These are phyloP conservation scores for Podila epicladia DNA, from an alignment of 192 early-diverging fungal genomes.

Conservation along the genomic window DNA sequence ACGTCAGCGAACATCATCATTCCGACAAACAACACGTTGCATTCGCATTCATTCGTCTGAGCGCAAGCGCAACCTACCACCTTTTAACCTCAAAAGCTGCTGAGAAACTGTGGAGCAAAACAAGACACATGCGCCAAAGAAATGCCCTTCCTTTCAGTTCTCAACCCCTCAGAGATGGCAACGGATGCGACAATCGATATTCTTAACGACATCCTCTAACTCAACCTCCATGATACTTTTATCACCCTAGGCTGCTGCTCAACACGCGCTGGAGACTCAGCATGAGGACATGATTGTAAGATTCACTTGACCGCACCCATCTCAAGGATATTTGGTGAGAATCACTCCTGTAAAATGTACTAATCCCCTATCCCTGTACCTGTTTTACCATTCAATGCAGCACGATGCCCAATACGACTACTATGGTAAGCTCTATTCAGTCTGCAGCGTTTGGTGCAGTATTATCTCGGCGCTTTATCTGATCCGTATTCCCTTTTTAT, in stretches of 20 bases:
- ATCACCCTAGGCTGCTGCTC: slow-evolving; percentile 36
- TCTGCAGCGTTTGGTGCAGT: not conserved
- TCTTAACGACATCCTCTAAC: too few relatives aligned
- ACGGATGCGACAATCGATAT: too few relatives aligned
- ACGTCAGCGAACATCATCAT: too few relatives aligned
- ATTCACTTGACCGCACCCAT: slow-evolving; percentile 9
- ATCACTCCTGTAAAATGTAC: not conserved
- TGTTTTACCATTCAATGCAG: slow-evolving; percentile 27
- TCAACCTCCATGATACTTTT: too few relatives aligned
- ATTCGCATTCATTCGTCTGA: too few relatives aligned
- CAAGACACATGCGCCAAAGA: too few relatives aligned
- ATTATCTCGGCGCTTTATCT: not conserved
- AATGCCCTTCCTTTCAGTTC: too few relatives aligned
- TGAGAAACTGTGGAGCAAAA: too few relatives aligned
- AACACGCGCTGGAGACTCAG: slow-evolving; percentile 81
- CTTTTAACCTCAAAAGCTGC: too few relatives aligned
- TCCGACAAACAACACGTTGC: too few relatives aligned
- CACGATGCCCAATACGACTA: slow-evolving; percentile 74
- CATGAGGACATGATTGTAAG: slow-evolving; percentile 92
- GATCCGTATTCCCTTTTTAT: not conserved
- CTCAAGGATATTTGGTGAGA: not conserved
- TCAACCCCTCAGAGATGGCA: too few relatives aligned
- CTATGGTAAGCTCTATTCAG: slow-evolving; percentile 40
- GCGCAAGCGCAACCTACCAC: too few relatives aligned
- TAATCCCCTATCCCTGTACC: not conserved